Evolutionary conservation across 2,329 filamentous ascomycete species (phyloP).

Genomic region (Sphaceloma murrayae): DNA sequence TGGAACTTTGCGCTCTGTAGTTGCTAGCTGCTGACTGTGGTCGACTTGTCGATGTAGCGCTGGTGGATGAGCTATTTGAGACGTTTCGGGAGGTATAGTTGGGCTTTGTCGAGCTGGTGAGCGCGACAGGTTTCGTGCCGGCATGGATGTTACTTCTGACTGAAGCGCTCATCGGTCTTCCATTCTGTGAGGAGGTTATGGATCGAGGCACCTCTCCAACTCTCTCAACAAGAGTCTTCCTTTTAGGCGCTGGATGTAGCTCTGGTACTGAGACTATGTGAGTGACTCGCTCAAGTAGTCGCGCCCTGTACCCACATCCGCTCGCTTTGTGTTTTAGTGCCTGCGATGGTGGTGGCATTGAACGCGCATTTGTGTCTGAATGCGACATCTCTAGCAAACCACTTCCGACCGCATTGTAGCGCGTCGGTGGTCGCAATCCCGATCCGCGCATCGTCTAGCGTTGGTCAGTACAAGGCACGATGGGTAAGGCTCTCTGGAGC

Average conservation of each 20-base stretch:
- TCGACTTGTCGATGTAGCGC: slow-evolving; percentile 8
- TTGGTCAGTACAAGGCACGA: no score
- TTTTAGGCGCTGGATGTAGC: slow-evolving; percentile 36
- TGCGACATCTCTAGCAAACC: slow-evolving; percentile 43
- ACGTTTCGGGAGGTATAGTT: slow-evolving; percentile 21
- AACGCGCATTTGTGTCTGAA: slow-evolving; percentile 45
- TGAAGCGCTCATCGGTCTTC: slow-evolving; percentile 17
- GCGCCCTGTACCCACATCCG: slow-evolving; percentile 30
- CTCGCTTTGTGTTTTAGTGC: slow-evolving; percentile 44
- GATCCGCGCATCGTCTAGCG: slow-evolving; percentile 22
- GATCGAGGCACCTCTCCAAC: slow-evolving; percentile 33
- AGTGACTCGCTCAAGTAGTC: slow-evolving; percentile 16
- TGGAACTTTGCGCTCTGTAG: slow-evolving; percentile 17
- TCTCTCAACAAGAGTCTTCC: slow-evolving; percentile 42
- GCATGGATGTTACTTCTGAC: slow-evolving; percentile 13
- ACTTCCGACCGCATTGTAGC: slow-evolving; percentile 25
- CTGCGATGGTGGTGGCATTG: slow-evolving; percentile 32
- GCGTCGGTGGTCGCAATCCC: slow-evolving; percentile 29
- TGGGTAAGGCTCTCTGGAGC: no score
- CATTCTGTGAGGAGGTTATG: slow-evolving; percentile 9
- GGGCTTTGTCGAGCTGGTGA: slow-evolving; percentile 17
- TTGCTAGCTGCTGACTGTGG: slow-evolving; percentile 18
- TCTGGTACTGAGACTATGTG: slow-evolving; percentile 34
- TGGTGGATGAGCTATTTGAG: slow-evolving; percentile 19
- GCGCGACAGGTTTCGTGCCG: slow-evolving; percentile 16